Conservation (phyloP, 1,139 yeast genomes). For the Magnusiomyces tetraspermus region DNA sequence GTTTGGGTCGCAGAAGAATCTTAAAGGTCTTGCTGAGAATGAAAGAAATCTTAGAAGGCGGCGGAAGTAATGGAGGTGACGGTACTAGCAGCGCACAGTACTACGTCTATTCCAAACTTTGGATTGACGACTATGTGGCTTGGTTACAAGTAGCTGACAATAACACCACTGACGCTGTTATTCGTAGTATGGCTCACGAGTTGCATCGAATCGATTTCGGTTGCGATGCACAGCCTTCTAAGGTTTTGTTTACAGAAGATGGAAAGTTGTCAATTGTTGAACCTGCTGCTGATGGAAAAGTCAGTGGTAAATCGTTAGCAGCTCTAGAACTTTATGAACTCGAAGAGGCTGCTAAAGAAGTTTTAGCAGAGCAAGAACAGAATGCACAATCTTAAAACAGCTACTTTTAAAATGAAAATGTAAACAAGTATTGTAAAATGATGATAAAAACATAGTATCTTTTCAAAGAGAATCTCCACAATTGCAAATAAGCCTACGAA, state of each 20-base stretch:
- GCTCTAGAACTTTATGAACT: constrained; percentile 26
- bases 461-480: too few relatives aligned
- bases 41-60: constrained; percentile 57
- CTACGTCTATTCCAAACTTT: constrained; percentile 71
- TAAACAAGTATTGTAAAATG: too few relatives aligned
- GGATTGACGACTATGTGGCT: constrained; percentile 70
- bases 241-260: neutral
- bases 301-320: constrained; percentile 10
- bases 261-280: neutral
- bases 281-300: neutral
- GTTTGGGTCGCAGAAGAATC: constrained; percentile 61
- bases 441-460: too few relatives aligned
- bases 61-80: neutral
- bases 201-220: constrained; percentile 28
- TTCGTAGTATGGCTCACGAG: constrained; percentile 62
- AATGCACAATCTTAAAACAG: neutral
- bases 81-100: constrained; percentile 61
- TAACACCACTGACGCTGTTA: constrained; percentile 38
- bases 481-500: too few relatives aligned
- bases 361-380: constrained; percentile 5
- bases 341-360: constrained; percentile 26
- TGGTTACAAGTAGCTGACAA: constrained; percentile 42
- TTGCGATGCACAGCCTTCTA: constrained; percentile 18
- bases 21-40: constrained; percentile 49
- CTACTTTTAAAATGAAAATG: too few relatives aligned